These are phyloP conservation scores for Sclerotinia glacialis DNA, from an alignment of 2,329 filamentous ascomycete genomes.

Conservation along the genomic window DNA sequence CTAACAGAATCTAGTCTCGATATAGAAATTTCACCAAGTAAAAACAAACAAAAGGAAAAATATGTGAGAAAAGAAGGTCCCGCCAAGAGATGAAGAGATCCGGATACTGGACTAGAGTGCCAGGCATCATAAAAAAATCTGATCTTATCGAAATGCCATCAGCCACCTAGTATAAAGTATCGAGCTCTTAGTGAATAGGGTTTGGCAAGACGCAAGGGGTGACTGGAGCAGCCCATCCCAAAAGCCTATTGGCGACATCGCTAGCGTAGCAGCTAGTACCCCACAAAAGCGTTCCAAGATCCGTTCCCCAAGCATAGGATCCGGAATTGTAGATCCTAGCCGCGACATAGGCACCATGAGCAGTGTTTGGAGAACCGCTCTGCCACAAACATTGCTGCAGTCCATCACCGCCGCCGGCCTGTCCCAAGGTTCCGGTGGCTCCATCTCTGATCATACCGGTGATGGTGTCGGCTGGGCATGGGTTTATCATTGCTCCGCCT, in stretches of 20 bases:
- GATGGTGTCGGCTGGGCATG: slow-evolving; percentile 16
- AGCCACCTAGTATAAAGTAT: neutral
- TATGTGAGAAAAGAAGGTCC: neutral
- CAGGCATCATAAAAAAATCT: neutral
- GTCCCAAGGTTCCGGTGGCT: slow-evolving; percentile 31
- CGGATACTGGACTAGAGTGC: neutral
- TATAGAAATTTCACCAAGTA: neutral
- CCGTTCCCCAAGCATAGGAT: slow-evolving; percentile 36
- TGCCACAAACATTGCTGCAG: slow-evolving; percentile 14
- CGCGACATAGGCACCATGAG: slow-evolving; percentile 38
- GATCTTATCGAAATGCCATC: neutral
- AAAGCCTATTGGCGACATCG: slow-evolving; percentile 34
- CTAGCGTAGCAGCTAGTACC: slow-evolving; percentile 32
- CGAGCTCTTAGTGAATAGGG: neutral
- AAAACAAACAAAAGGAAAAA: neutral
- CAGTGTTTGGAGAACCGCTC: slow-evolving; percentile 30
- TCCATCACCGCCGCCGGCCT: neutral
- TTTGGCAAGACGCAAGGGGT: slow-evolving; percentile 1
- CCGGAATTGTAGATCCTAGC: slow-evolving; percentile 46
- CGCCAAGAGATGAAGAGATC: neutral
- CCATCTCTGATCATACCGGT: slow-evolving; percentile 36
- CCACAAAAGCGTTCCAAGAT: slow-evolving; percentile 35
- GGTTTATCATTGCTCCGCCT: slow-evolving; percentile 15
- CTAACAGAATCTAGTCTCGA: neutral
- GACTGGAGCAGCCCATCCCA: slow-evolving; percentile 6